Base-by-base conservation (phyloP, 768 basidiomycete genomes). In the Mycena rosella region DNA sequence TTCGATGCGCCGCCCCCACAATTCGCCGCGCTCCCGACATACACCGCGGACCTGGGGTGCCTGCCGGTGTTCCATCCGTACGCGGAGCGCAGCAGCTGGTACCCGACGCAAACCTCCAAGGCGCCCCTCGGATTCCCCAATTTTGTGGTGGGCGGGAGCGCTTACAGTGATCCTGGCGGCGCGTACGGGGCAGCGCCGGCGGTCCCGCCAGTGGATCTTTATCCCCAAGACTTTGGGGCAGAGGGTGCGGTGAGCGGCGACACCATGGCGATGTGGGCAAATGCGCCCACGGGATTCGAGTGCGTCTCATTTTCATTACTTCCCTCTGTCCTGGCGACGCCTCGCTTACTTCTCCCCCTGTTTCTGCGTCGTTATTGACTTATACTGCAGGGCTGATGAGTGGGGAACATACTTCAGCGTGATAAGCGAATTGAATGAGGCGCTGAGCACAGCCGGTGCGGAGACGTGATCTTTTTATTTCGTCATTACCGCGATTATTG, bases 361-460 rank as follows among this genome's bases (percentile, higher is more conserved):
- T 40, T 18, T n/a, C 38, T 13, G 17, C 17, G 7, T 6, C 14
- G 38, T 13, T 15, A 40, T 44, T 26, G 24, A 42, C 57, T 51
- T 3, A 58, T 60, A 24, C 6, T 11, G 42, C 42, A 44, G 42
- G 14, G 20, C n/a, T 18, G 42, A 44, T n/a, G 42, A 44, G 4
- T 69, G 68, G 68, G 60, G 58, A 2, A 30, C 34, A 24, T 68
- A 69, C n/a, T 60, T 69, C 18, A 65, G 47, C 22, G 47, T 42
- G 10, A 60, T 69, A 57, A 64, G 38, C 44, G 68, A 56, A 22
- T 45, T 65, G 49, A 51, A 26, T 22, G 27, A 65, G 20, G 63
- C 32, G 34, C 22, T 45, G 29, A 53, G 30, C 38, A n/a, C n/a
- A n/a, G n/a, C n/a, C n/a, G n/a, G n/a, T n/a, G n/a, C n/a, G n/a